Conservation (phyloP, 805 yeast genomes). For the Wickerhamomyces hampshirensis region DNA sequence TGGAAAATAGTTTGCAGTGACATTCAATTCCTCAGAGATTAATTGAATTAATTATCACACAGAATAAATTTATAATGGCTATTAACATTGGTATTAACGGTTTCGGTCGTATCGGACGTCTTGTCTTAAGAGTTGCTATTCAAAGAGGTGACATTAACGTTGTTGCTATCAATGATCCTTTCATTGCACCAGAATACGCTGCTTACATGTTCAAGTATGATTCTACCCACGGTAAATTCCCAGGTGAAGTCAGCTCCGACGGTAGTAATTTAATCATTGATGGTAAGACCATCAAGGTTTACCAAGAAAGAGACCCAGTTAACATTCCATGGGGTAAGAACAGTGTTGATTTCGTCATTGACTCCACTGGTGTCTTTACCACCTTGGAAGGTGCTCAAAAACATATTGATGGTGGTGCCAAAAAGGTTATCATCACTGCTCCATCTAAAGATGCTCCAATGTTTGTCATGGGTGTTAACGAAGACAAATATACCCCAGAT, state of each 20-base stretch:
- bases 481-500: constrained; percentile 52
- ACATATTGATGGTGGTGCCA: constrained; percentile 71
- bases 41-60: background rate
- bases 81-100: constrained; percentile 76
- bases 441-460: constrained; percentile 70
- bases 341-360: constrained; percentile 60
- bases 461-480: constrained; percentile 71
- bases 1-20: no score
- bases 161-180: constrained; percentile 68
- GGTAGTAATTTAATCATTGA: constrained; percentile 49
- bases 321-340: constrained; percentile 62
- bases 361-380: constrained; percentile 73
- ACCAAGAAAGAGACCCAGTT: constrained; percentile 66
- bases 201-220: constrained; percentile 74
- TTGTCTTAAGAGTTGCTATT: constrained; percentile 79
- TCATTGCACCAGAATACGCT: constrained; percentile 64
- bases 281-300: constrained; percentile 45
- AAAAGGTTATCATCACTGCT: constrained; percentile 68
- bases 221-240: constrained; percentile 63
- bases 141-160: constrained; percentile 47
- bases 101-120: constrained; percentile 92
- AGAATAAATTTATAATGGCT: constrained; percentile 32
- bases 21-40: background rate
- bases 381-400: constrained; percentile 59
- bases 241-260: constrained; percentile 52